Evolutionary conservation across 495 filamentous ascomycete species (phyloP).

Genomic region (Sordaria brevicollis): DNA sequence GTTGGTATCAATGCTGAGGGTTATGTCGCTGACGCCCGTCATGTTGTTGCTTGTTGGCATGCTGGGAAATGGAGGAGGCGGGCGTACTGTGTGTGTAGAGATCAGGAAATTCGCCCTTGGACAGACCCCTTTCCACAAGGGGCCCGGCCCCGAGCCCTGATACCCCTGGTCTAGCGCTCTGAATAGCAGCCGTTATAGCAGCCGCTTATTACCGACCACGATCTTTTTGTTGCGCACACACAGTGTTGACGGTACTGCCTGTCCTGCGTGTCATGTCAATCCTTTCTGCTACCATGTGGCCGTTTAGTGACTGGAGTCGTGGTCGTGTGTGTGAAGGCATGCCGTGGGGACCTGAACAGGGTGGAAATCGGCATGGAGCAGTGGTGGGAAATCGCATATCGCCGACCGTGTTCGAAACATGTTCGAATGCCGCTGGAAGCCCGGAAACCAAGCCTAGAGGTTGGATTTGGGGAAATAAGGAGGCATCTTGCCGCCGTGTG

Average conservation of each 20-base stretch:
- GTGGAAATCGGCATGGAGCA: not conserved
- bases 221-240: not conserved
- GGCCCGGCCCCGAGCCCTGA: slow-evolving; percentile 3
- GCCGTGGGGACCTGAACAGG: slow-evolving; percentile 2
- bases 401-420: not conserved
- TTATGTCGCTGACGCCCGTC: not conserved
- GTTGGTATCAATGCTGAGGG: not conserved
- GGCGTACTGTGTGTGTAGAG: slow-evolving; percentile 12
- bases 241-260: not conserved
- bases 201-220: not conserved
- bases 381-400: not conserved
- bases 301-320: not conserved
- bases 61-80: slow-evolving; percentile 2
- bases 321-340: slow-evolving; percentile 11
- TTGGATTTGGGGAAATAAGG: slow-evolving; percentile 2
- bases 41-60: slow-evolving; percentile 11
- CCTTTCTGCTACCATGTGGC: not conserved
- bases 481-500: slow-evolving; percentile 16
- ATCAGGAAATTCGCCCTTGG: slow-evolving; percentile 10
- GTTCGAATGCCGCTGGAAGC: not conserved
- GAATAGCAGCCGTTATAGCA: not conserved
- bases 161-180: not conserved
- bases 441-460: slow-evolving; percentile 10
- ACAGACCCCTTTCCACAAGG: slow-evolving; percentile 8
- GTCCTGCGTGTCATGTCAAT: not conserved